These are phyloP conservation scores for Crotalaria pallida DNA, from an alignment of 306 rosid species.

Conservation along the genomic window DNA sequence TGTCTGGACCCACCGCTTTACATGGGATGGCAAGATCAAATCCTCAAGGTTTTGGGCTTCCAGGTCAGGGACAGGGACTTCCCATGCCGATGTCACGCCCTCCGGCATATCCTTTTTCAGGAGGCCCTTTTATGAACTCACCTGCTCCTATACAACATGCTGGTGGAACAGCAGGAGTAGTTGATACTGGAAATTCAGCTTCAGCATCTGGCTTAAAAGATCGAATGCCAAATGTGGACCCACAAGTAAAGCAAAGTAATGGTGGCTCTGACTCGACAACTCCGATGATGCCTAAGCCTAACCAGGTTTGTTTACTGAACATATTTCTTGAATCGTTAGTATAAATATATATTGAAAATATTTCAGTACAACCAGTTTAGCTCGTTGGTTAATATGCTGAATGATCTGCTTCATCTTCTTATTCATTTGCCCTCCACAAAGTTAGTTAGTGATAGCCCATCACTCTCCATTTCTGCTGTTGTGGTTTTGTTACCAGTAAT, in stretches of 20 bases:
- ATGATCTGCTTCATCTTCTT: neutral
- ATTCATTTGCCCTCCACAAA: neutral
- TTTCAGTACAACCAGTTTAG: too few relatives aligned
- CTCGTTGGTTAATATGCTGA: too few relatives aligned
- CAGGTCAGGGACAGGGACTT: slow-evolving; percentile 71
- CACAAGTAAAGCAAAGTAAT: slow-evolving; percentile 36
- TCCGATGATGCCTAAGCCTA: slow-evolving; percentile 29
- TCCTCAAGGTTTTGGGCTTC: slow-evolving; percentile 61
- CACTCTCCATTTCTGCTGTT: neutral
- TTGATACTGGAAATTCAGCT: slow-evolving; percentile 46
- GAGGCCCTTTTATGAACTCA: slow-evolving; percentile 55
- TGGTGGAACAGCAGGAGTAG: slow-evolving; percentile 40
- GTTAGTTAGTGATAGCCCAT: neutral
- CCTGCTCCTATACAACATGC: slow-evolving; percentile 35
- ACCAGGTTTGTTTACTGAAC: slow-evolving; percentile 42
- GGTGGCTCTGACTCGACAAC: slow-evolving; percentile 39
- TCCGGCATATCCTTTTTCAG: slow-evolving; percentile 45
- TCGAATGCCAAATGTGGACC: slow-evolving; percentile 35
- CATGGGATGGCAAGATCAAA: slow-evolving; percentile 66
- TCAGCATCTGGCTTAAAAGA: slow-evolving; percentile 53
- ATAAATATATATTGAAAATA: neutral
- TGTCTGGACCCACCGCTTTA: slow-evolving; percentile 49
- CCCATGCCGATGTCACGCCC: slow-evolving; percentile 49
- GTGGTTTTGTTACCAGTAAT: neutral
- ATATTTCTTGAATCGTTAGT: neutral